A percentile compares a stretch with the other conserved stretches of the same genome.
Evolutionary conservation across 2,329 filamentous ascomycete species (phyloP).

Genomic region (Eurotiales sp.): DNA sequence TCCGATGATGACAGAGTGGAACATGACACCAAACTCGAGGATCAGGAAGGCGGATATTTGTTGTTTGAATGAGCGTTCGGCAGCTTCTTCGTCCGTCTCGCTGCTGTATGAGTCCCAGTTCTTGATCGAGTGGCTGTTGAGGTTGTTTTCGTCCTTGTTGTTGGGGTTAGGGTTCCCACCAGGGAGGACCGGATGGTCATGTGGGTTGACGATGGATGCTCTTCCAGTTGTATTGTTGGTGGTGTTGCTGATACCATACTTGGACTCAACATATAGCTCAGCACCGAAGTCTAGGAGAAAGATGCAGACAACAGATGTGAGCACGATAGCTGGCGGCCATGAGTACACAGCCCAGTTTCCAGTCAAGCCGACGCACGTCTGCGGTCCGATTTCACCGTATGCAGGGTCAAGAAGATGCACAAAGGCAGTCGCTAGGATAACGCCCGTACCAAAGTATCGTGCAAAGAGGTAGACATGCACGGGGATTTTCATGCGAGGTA

Average conservation of each 20-base stretch:
- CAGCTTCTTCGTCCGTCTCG: constrained; percentile 4
- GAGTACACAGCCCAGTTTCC: constrained; percentile 50
- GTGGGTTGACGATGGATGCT: constrained; percentile 17
- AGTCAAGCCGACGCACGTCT: constrained; percentile 53
- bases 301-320: constrained; percentile 47
- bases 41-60: constrained; percentile 42
- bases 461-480: constrained; percentile 46
- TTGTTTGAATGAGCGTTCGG: constrained; percentile 31
- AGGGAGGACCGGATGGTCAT: constrained; percentile 7
- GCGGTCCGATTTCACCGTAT: constrained; percentile 42
- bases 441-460: constrained; percentile 46
- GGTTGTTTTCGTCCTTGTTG: not conserved
- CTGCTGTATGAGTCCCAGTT: not conserved
- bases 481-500: constrained; percentile 36
- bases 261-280: constrained; percentile 49
- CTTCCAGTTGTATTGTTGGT: constrained; percentile 21
- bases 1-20: constrained; percentile 63
- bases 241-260: constrained; percentile 38
- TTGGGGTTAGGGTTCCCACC: not conserved
- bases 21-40: constrained; percentile 60
- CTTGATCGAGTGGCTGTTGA: not conserved
- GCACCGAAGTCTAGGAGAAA: constrained; percentile 52
- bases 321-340: constrained; percentile 52
- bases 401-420: constrained; percentile 48
- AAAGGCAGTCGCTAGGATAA: constrained; percentile 47